These are phyloP conservation scores for Colletotrichum sp. DNA, from an alignment of 2,329 filamentous ascomycete genomes.

Conservation along the genomic window DNA sequence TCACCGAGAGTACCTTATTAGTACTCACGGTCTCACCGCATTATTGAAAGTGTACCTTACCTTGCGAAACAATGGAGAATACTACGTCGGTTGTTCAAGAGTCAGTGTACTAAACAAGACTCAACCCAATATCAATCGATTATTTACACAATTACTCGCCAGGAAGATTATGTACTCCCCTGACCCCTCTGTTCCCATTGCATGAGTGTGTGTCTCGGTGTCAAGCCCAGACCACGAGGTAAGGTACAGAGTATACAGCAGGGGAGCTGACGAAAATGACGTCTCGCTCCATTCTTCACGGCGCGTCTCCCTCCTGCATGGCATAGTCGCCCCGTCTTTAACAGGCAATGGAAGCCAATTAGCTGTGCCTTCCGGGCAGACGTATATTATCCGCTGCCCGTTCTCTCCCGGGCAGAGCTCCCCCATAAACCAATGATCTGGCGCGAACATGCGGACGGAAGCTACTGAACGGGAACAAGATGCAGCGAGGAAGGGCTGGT, in stretches of 20 bases:
- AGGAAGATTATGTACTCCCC: not conserved
- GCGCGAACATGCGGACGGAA: not conserved
- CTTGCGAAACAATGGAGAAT: not conserved
- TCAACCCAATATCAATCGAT: not conserved
- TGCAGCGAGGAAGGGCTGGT: not conserved
- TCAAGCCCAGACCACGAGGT: not conserved
- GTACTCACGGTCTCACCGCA: not conserved
- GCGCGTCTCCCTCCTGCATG: not conserved
- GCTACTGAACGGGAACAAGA: not conserved
- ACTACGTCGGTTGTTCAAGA: not conserved
- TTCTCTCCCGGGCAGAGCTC: not conserved
- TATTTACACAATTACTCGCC: not conserved
- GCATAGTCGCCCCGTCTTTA: not conserved
- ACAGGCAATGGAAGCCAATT: not conserved
- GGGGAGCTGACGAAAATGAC: not conserved
- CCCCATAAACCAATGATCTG: not conserved
- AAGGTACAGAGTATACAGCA: not conserved
- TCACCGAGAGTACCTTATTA: not conserved
- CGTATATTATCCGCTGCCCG: not conserved
- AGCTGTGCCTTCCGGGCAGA: not conserved
- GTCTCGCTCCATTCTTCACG: not conserved
- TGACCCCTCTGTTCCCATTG: not conserved
- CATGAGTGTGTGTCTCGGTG: not conserved
- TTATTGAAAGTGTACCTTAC: not conserved
- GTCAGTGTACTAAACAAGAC: not conserved